Conservation (phyloP, 1,139 yeast genomes). For the Pichia sp. region DNA sequence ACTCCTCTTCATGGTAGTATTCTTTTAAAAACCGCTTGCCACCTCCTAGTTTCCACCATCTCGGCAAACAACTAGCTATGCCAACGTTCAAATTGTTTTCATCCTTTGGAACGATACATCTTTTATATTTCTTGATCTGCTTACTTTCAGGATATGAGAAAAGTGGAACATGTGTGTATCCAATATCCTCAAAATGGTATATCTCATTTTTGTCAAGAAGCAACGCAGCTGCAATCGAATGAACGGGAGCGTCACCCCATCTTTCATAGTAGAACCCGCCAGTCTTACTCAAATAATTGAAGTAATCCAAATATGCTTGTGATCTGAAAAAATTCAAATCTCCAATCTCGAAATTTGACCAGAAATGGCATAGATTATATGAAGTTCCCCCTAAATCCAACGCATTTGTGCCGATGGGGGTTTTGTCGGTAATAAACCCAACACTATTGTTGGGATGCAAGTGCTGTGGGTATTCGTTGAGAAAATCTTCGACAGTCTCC, state of each 20-base stretch:
- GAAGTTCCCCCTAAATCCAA: slow-evolving; percentile 37
- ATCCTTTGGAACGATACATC: slow-evolving; percentile 64
- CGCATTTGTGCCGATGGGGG: slow-evolving; percentile 36
- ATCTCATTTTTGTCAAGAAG: slow-evolving; percentile 64
- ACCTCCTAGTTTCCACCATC: slow-evolving; percentile 81
- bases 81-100: slow-evolving; percentile 53
- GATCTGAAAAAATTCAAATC: slow-evolving; percentile 76
- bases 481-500: slow-evolving; percentile 66
- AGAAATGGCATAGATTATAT: slow-evolving; percentile 90
- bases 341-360: slow-evolving; percentile 93
- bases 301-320: slow-evolving; percentile 62
- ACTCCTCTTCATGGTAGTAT: slow-evolving; percentile 28
- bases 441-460: slow-evolving; percentile 66
- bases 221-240: slow-evolving; percentile 68
- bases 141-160: slow-evolving; percentile 68
- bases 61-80: slow-evolving; percentile 67
- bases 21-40: slow-evolving; percentile 50
- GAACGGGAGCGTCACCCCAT: slow-evolving; percentile 99
- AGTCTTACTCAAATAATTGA: slow-evolving; percentile 59
- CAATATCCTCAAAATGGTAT: slow-evolving; percentile 88
- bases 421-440: slow-evolving; percentile 64
- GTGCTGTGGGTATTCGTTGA: slow-evolving; percentile 54
- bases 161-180: slow-evolving; percentile 82
- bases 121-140: slow-evolving; percentile 46
- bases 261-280: slow-evolving; percentile 91